A percentile compares a stretch with the other conserved stretches of the same genome.
phyloP scores from a whole-genome alignment of 805 yeast genomes.

The Teunomyces tritomae region DNA sequence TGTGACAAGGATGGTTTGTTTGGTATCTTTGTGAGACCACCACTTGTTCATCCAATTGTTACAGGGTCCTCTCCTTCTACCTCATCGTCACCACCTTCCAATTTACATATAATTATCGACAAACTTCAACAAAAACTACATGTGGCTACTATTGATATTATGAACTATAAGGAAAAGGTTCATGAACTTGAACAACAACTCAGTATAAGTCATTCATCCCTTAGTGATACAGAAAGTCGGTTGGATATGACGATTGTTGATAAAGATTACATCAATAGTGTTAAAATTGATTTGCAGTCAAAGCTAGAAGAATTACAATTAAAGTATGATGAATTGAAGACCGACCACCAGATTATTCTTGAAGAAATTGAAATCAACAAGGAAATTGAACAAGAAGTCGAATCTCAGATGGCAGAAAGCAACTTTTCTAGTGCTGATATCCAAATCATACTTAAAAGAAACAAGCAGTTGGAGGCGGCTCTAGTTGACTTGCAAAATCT shows the following conservation, averaged over 20 bases:
- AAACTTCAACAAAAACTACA: slow-evolving; percentile 48
- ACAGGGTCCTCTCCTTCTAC: slow-evolving; percentile 1
- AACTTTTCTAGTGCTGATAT: slow-evolving; percentile 16
- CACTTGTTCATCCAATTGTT: slow-evolving; percentile 17
- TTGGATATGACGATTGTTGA: slow-evolving; percentile 41
- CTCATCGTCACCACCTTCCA: not conserved
- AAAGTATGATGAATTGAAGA: slow-evolving; percentile 27
- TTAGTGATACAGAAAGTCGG: slow-evolving; percentile 15
- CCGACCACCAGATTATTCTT: slow-evolving; percentile 29
- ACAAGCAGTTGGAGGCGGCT: slow-evolving; percentile 42
- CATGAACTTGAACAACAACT: slow-evolving; percentile 13
- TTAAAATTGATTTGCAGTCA: slow-evolving; percentile 25
- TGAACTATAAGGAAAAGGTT: slow-evolving; percentile 17
- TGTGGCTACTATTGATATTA: slow-evolving; percentile 24
- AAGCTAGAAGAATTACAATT: slow-evolving; percentile 23
- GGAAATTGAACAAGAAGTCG: slow-evolving; percentile 34
- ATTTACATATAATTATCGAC: slow-evolving; percentile 27
- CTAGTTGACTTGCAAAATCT: slow-evolving; percentile 31
- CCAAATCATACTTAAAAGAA: slow-evolving; percentile 25
- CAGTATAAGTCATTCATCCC: not conserved
- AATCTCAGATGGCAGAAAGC: slow-evolving; percentile 13
- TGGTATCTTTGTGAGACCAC: slow-evolving; percentile 52
- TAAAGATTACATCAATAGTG: slow-evolving; percentile 38
- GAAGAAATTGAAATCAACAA: slow-evolving; percentile 38
- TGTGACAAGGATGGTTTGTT: slow-evolving; percentile 27